Conservation (phyloP, 805 yeast genomes). For the Phaffomyces antillensis region DNA sequence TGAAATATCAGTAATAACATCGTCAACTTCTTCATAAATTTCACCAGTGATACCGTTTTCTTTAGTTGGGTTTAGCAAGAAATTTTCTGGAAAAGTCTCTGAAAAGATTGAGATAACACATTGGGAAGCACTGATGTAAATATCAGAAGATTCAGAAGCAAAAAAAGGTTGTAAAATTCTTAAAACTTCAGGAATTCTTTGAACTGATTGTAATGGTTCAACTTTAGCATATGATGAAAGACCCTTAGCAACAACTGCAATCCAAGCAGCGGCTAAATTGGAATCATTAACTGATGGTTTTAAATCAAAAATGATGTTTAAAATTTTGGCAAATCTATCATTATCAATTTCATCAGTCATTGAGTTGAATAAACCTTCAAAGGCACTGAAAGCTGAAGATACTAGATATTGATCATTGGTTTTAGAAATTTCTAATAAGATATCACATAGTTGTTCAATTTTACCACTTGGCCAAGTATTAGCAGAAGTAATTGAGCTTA, state of each 20-base stretch:
- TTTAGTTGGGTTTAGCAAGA: slow-evolving; percentile 42
- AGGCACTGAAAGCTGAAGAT: slow-evolving; percentile 75
- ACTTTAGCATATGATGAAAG: slow-evolving; percentile 46
- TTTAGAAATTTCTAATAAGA: slow-evolving; percentile 66
- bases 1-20: slow-evolving; percentile 43
- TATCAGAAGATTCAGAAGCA: slow-evolving; percentile 54
- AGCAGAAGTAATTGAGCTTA: slow-evolving; percentile 62
- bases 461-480: slow-evolving; percentile 77
- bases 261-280: slow-evolving; percentile 90
- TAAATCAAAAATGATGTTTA: slow-evolving; percentile 67
- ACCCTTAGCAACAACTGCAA: slow-evolving; percentile 88
- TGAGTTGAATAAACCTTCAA: slow-evolving; percentile 70
- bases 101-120: slow-evolving; percentile 75
- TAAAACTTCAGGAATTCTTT: slow-evolving; percentile 50
- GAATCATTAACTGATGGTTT: slow-evolving; percentile 78
- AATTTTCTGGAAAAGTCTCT: slow-evolving; percentile 56
- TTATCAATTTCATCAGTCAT: slow-evolving; percentile 54
- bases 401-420: slow-evolving; percentile 81
- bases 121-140: slow-evolving; percentile 74
- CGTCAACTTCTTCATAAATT: slow-evolving; percentile 49
- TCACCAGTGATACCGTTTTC: slow-evolving; percentile 34
- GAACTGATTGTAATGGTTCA: slow-evolving; percentile 45
- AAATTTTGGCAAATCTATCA: slow-evolving; percentile 54
- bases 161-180: slow-evolving; percentile 57
- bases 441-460: slow-evolving; percentile 68